A percentile compares a stretch with the other conserved stretches of the same genome.
Evolutionary conservation across 441 rosid genomes (phyloP).

Genomic region (Eruca vesicaria): DNA sequence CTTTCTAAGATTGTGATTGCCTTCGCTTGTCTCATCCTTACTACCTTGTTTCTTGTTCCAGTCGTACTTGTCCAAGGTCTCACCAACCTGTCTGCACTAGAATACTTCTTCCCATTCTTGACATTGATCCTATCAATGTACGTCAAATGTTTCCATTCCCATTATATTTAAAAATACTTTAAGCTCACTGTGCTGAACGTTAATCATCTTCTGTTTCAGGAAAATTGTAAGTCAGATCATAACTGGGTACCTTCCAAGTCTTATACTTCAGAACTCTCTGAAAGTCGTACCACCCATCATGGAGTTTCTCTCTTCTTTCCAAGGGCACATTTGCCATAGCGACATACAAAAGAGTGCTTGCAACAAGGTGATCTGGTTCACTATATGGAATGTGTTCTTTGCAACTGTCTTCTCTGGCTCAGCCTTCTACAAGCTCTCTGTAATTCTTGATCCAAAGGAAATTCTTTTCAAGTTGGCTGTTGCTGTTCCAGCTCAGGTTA

Average conservation of each 20-base stretch:
- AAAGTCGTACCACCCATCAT: conserved; percentile 84
- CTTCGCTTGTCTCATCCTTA: conserved; percentile 75
- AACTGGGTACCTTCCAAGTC: conserved; percentile 95
- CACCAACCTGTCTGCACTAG: conserved; percentile 79
- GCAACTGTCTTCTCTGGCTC: conserved; percentile 97
- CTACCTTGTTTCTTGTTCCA: conserved; percentile 82
- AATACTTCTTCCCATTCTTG: conserved; percentile 78
- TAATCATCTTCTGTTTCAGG: conserved; percentile 53
- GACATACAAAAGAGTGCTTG: conserved; percentile 90
- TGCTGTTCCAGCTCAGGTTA: conserved; percentile 98
- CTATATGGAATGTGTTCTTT: conserved; percentile 90
- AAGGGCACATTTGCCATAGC: conserved; percentile 88
- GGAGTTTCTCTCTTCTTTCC: conserved; percentile 92
- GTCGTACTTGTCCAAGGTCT: conserved; percentile 95
- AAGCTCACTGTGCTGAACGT: conserved; percentile 4
- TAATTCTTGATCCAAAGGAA: conserved; percentile 69
- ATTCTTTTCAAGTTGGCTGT: conserved; percentile 78
- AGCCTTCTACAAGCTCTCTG: conserved; percentile 54
- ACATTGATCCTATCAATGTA: conserved; percentile 70
- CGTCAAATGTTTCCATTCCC: conserved; percentile 24
- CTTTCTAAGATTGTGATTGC: conserved; percentile 68
- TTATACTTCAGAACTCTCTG: conserved; percentile 78
- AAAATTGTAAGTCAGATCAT: conserved; percentile 64
- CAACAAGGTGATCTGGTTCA: conserved; percentile 93
- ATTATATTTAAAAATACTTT: not conserved